Percentiles rank a stretch among this genome's conserved stretches.
Conservation (phyloP, 352 stramenopile genomes). For the Pythium myriotylum region DNA sequence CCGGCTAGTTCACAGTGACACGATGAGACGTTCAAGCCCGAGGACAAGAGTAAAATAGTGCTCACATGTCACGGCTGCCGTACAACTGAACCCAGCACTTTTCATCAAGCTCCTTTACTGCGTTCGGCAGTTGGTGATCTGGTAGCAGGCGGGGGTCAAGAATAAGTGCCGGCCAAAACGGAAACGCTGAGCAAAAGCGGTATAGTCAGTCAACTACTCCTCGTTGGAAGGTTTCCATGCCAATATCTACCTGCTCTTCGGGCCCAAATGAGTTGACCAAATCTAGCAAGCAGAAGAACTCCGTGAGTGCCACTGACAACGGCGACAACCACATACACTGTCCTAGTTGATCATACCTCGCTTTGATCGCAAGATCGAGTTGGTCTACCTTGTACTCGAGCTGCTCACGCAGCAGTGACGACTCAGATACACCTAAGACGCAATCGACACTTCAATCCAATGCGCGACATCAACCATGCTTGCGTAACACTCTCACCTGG, state of each 20-base stretch:
- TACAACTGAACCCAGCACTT: constrained; percentile 22
- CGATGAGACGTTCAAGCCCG: background rate
- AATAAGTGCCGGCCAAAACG: constrained; percentile 20
- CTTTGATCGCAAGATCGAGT: constrained; percentile 11
- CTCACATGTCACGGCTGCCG: constrained; percentile 22
- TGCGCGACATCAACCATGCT: background rate
- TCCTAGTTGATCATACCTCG: constrained; percentile 1
- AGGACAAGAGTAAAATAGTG: background rate
- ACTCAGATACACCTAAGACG: constrained; percentile 5
- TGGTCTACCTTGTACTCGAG: constrained; percentile 16
- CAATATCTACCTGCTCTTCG: constrained; percentile 10
- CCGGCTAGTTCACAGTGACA: background rate
- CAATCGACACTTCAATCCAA: background rate
- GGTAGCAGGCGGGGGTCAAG: constrained; percentile 18
- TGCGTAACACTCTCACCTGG: background rate
- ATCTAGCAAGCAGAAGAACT: constrained; percentile 1
- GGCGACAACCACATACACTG: too few relatives aligned
- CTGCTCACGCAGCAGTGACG: constrained; percentile 1
- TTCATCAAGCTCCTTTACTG: constrained; percentile 18
- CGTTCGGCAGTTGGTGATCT: constrained; percentile 5
- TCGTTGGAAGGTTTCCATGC: background rate
- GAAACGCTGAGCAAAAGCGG: constrained; percentile 9
- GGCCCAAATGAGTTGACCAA: constrained; percentile 18
- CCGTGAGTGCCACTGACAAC: too few relatives aligned
- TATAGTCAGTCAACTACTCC: background rate